A percentile compares a stretch with the other conserved stretches of the same genome.
Evolutionary conservation across 768 basidiomycete genomes (phyloP).

Genomic region (Tricholoma furcatifolium): DNA sequence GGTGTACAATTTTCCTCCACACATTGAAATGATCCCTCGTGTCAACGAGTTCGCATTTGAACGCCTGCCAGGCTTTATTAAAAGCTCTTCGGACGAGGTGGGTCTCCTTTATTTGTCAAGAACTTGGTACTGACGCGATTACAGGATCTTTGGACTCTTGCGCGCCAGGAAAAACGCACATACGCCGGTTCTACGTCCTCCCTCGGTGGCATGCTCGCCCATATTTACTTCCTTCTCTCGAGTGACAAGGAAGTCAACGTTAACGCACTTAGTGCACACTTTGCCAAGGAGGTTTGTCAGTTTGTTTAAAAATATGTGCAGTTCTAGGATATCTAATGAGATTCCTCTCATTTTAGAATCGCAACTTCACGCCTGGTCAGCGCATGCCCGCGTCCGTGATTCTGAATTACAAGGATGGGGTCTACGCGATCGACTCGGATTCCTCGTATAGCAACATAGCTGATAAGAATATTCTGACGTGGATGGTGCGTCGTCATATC

Average conservation of each 20-base stretch:
- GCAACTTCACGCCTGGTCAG: slow-evolving; percentile 72
- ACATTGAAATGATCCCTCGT: slow-evolving; percentile 70
- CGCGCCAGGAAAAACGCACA: slow-evolving; percentile 50
- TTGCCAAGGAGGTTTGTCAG: slow-evolving; percentile 53
- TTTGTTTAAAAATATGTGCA: not conserved
- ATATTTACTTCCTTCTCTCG: slow-evolving; percentile 87
- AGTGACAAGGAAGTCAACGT: slow-evolving; percentile 66
- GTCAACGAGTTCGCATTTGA: slow-evolving; percentile 86
- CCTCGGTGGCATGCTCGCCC: slow-evolving; percentile 76
- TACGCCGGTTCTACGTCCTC: slow-evolving; percentile 93
- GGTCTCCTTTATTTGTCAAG: slow-evolving; percentile 15
- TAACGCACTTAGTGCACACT: slow-evolving; percentile 56
- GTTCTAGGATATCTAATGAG: not conserved
- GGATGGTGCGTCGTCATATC: slow-evolving; percentile 53
- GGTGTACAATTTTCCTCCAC: slow-evolving; percentile 81
- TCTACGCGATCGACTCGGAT: slow-evolving; percentile 66
- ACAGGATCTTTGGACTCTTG: slow-evolving; percentile 67
- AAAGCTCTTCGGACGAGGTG: slow-evolving; percentile 76
- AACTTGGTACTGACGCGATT: not conserved
- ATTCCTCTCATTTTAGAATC: not conserved
- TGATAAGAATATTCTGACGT: slow-evolving; percentile 71
- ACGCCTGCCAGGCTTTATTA: slow-evolving; percentile 68
- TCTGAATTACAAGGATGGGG: slow-evolving; percentile 63
- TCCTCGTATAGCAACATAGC: slow-evolving; percentile 35
- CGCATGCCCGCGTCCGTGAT: slow-evolving; percentile 71